Percentiles rank a stretch among this genome's conserved stretches.
Evolutionary conservation across 2,329 filamentous ascomycete species (phyloP).

Genomic region (Colletotrichum trifolii): DNA sequence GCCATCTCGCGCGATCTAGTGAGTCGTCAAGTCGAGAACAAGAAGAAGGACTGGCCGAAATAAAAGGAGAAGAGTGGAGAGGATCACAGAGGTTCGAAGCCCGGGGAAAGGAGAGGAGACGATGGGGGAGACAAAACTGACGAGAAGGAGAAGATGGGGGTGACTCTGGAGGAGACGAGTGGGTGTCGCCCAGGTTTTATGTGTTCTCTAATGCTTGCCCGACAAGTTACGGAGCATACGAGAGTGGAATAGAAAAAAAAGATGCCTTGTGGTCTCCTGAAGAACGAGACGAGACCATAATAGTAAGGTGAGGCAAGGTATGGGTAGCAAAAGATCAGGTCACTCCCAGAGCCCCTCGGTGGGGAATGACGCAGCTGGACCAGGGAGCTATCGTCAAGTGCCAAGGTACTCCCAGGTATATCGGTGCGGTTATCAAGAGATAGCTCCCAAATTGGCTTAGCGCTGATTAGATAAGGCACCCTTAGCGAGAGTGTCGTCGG

Average conservation of each 20-base stretch:
- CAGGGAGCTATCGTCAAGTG: neutral
- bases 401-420: too few relatives aligned
- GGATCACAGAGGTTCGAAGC: conserved; percentile 10
- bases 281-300: too few relatives aligned
- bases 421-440: neutral
- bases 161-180: conserved; percentile 10
- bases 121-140: neutral
- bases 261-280: too few relatives aligned
- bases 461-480: neutral
- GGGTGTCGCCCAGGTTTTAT: conserved; percentile 23
- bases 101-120: conserved; percentile 14
- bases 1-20: conserved; percentile 52
- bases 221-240: too few relatives aligned
- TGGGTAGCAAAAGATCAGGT: conserved; percentile 29
- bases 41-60: neutral
- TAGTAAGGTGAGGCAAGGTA: too few relatives aligned
- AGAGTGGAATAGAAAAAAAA: neutral
- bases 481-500: neutral
- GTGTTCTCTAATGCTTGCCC: neutral
- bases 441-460: conserved; percentile 4
- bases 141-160: conserved; percentile 6
- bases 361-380: conserved; percentile 33
- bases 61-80: conserved; percentile 4
- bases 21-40: neutral
- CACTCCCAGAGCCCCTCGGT: conserved; percentile 35